Evolutionary conservation across 768 basidiomycete species (phyloP), one percentile per base, ranked within the genome.

Genomic region (Ephemerocybe angulata): DNA sequence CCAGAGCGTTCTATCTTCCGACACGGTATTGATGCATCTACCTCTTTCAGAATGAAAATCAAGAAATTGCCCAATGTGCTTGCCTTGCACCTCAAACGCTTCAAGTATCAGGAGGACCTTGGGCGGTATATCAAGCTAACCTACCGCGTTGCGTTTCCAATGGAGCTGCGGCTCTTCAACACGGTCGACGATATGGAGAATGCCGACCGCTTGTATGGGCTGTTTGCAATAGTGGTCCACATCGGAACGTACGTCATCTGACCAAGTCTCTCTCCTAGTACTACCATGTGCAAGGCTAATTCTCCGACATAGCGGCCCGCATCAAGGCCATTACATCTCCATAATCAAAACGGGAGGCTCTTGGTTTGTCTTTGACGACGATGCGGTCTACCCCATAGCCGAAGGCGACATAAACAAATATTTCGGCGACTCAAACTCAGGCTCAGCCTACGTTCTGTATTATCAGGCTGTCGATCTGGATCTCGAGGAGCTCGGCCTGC

Each of bases 201-300:
- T 67, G 90, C 94, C 0, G 97, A 99, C 69, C 79, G 95, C 52
- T 68, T 98, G 57, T 99, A 97, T 73, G 86, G 91, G 68, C 81
- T 99, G 25, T 98, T 95, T 67, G 94, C 92, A 13, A 92, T 98
- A 55, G 95, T 99, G 30, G 93, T 99, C n/a, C 97, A 99, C 72
- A 95, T 99, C 60, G 97, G 97, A 80, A 90, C 84, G 95, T 96
- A 71, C 66, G 92, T 85, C 6, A 27, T 54, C 43, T n/a, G 27
- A 67, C 60, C 40, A 53, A 57, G 60, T 28, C 53, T 52, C 29
- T 55, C 19, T 59, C 6, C 21, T 31, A 21, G n/a, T n/a, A 13
- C 57, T 55, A 48, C 58, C 49, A 43, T 44, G 48, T 46, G 49
- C 40, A 56, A 44, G 54, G 27, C 57, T 62, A 27, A 58, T 59